Conservation (phyloP, 2,329 filamentous ascomycete genomes). For the Penicillium thymicola region DNA sequence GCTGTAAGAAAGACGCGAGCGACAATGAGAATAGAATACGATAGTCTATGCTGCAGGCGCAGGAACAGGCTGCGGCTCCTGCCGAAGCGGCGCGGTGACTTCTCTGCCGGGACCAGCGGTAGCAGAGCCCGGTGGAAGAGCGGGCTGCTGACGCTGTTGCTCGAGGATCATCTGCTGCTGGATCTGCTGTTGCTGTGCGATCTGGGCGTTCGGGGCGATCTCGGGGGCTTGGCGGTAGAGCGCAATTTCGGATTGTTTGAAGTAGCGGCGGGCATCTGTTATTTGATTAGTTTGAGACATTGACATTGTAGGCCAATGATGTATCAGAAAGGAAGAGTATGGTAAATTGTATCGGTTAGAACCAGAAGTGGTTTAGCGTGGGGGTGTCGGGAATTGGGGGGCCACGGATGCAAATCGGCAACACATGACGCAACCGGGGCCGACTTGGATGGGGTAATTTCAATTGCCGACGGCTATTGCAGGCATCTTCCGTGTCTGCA, state of each 20-base stretch:
- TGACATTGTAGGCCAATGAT: background rate
- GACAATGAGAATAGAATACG: slow-evolving; percentile 2
- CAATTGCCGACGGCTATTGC: slow-evolving; percentile 41
- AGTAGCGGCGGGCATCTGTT: slow-evolving; percentile 88
- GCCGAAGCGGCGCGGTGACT: slow-evolving; percentile 9
- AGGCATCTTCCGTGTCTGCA: slow-evolving; percentile 5
- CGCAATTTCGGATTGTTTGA: slow-evolving; percentile 98
- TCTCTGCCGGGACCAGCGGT: slow-evolving; percentile 34
- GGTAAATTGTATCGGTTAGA: slow-evolving; percentile 17
- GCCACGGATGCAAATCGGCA: slow-evolving; percentile 15
- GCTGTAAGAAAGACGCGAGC: background rate
- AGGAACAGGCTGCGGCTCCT: slow-evolving; percentile 21
- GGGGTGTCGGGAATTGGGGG: slow-evolving; percentile 22
- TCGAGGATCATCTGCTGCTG: slow-evolving; percentile 38
- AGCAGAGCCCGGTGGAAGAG: slow-evolving; percentile 36
- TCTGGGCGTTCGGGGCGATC: slow-evolving; percentile 40
- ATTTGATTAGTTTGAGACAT: slow-evolving; percentile 5
- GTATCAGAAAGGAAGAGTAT: slow-evolving; percentile 7
- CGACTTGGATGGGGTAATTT: slow-evolving; percentile 16
- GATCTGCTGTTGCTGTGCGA: slow-evolving; percentile 41
- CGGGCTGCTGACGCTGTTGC: slow-evolving; percentile 34
- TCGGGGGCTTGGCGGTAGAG: slow-evolving; percentile 74
- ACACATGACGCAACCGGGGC: slow-evolving; percentile 19
- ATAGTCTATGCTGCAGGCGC: slow-evolving; percentile 26
- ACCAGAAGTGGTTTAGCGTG: slow-evolving; percentile 30